Percentiles rank a stretch among this genome's conserved stretches.
Evolutionary conservation across 1,139 yeast genomes (phyloP).

Genomic region (Pichia sp.): DNA sequence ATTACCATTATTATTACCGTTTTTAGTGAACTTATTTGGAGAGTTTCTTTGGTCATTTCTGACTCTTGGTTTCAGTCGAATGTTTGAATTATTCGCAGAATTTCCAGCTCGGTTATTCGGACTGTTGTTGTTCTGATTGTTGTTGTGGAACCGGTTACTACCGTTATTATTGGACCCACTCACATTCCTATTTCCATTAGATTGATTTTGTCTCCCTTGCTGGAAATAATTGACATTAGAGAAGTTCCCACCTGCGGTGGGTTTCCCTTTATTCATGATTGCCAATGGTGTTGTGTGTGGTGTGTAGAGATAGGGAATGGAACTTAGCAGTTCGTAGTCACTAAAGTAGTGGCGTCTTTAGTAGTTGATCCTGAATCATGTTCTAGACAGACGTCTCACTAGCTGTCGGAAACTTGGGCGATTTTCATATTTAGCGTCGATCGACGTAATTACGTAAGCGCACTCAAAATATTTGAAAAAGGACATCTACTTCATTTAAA

Average conservation of each 20-base stretch:
- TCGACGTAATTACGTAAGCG: too few relatives aligned
- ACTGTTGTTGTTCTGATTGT: not conserved
- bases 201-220: slow-evolving; percentile 7
- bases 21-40: not conserved
- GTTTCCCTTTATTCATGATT: slow-evolving; percentile 3
- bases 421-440: too few relatives aligned
- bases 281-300: not conserved
- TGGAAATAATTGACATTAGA: slow-evolving; percentile 16
- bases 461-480: too few relatives aligned
- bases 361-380: too few relatives aligned
- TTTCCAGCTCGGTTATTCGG: not conserved
- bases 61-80: not conserved
- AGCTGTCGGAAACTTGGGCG: too few relatives aligned
- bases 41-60: slow-evolving; percentile 2
- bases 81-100: not conserved
- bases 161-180: slow-evolving; percentile 3
- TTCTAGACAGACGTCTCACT: too few relatives aligned
- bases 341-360: too few relatives aligned
- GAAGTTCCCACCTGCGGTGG: slow-evolving; percentile 15
- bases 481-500: not conserved
- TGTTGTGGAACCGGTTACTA: not conserved
- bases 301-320: not conserved
- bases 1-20: not conserved
- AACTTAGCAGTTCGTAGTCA: not conserved
- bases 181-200: not conserved